These are phyloP conservation scores for Cyberlindnera sargentensis DNA, from an alignment of 805 yeast species.

Conservation along the genomic window DNA sequence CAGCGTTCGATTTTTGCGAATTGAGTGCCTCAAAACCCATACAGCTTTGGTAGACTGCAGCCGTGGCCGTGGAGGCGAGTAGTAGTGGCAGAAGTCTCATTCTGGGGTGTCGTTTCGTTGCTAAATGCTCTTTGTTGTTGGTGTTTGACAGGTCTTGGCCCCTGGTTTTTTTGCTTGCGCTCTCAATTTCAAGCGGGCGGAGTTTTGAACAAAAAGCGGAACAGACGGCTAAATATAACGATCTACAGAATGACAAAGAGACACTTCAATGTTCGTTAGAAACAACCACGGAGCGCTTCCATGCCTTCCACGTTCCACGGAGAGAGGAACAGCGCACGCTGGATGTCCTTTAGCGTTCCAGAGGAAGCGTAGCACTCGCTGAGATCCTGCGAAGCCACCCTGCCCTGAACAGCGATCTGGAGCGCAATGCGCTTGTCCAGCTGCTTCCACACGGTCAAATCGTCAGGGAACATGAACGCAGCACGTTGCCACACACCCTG, in stretches of 20 bases:
- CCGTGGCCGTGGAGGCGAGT: too few species aligned
- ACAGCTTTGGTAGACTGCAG: slow-evolving; percentile 4
- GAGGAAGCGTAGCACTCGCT: slow-evolving; percentile 43
- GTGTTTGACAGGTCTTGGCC: too few species aligned
- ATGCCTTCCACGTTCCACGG: slow-evolving; percentile 41
- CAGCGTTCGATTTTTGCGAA: not conserved
- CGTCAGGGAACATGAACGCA: slow-evolving; percentile 70
- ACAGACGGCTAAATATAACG: too few species aligned
- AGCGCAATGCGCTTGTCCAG: slow-evolving; percentile 51
- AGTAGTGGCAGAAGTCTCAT: too few species aligned
- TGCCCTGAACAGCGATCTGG: slow-evolving; percentile 47
- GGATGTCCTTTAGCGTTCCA: slow-evolving; percentile 47
- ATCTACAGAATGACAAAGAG: too few species aligned
- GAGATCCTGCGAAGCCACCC: slow-evolving; percentile 43
- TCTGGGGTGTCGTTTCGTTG: too few species aligned
- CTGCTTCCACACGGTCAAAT: slow-evolving; percentile 61
- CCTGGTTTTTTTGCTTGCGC: too few species aligned
- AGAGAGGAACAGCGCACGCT: slow-evolving; percentile 58
- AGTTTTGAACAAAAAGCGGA: too few species aligned
- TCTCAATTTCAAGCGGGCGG: too few species aligned
- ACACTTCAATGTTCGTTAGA: slow-evolving; percentile 2
- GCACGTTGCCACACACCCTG: slow-evolving; percentile 52
- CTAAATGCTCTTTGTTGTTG: too few species aligned
- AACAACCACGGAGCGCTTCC: slow-evolving; percentile 24
- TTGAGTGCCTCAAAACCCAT: slow-evolving; percentile 3